phyloP scores from a whole-genome alignment of 306 rosid genomes.

The Castanea crenata region DNA sequence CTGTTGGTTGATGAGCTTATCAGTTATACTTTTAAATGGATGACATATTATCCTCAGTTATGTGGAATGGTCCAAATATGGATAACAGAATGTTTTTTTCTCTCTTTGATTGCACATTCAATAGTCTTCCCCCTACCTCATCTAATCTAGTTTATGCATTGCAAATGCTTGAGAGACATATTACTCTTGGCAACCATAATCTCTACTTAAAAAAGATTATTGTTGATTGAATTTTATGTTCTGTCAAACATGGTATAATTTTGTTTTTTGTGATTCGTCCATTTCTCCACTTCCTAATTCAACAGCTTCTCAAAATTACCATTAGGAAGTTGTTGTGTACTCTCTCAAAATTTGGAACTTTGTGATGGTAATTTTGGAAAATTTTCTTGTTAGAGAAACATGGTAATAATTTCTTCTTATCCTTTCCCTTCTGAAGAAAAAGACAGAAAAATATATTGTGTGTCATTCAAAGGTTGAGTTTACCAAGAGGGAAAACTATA shows the following conservation, averaged over 20 bases:
- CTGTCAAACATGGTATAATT: neutral
- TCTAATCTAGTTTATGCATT: neutral
- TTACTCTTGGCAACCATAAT: neutral
- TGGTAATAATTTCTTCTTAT: neutral
- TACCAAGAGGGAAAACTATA: neutral
- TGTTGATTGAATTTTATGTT: neutral
- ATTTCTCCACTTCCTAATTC: neutral
- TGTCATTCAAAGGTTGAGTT: neutral
- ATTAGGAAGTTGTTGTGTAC: neutral
- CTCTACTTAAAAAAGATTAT: neutral
- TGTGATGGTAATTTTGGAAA: neutral
- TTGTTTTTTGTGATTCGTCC: neutral
- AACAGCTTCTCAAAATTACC: neutral
- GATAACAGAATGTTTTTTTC: neutral
- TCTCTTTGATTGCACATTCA: neutral
- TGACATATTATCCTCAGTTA: neutral
- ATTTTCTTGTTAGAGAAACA: neutral
- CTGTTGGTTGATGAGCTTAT: neutral
- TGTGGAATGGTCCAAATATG: neutral
- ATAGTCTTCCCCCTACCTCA: neutral
- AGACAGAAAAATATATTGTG: neutral
- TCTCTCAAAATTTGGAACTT: neutral
- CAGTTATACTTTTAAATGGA: neutral
- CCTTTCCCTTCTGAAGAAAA: neutral
- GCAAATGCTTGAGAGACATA: neutral